Evolutionary conservation across 2,329 filamentous ascomycete genomes (phyloP), one percentile per base, ranked within the genome.

Genomic region (Phaeoacremonium minimum): DNA sequence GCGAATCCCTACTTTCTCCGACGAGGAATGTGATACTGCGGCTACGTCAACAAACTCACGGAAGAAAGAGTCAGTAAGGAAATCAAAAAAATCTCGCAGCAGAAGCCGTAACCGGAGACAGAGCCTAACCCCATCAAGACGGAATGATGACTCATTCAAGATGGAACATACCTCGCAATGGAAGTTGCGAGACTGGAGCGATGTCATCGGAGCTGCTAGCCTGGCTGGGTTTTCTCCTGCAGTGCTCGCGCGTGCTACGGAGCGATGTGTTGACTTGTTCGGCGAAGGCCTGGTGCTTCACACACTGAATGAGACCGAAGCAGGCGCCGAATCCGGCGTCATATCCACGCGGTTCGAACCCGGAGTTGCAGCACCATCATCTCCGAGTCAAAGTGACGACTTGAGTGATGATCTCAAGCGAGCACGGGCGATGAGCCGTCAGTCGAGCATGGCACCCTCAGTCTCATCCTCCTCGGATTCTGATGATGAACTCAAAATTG

Each of bases 181-280:
- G 54, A 68, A 58, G 12, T 63, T 79, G 11, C 75, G 85, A 15
- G 85, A 94, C 61, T 97, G 91, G 91, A 85, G 80, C 46, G 87
- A 95, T 46, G 75, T 96, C 2, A 63, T 96, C 18, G 86, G 86
- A 1, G 71, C 88, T 1, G 91, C 91, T 4, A 75, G 86, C 0
- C 63, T 94, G 33, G 76, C 76, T 3, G 87, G 85, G 0, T 90
- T 89, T 60, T 66, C 84, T 2, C 58, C 69, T 0, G 58, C 65
- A 1, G 83, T 80, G 1, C 61, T 96, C 11, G 74, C 80, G 35
- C 76, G 86, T 18, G 76, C 88, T 1, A 75, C 84, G 3, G 71
- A 80, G 51, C 75, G 91, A 33, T 97, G 90, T 51, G 77, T 84
- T 3, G 66, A 75, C 31, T 64, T 95, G 0, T 95, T 96, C 48